Evolutionary conservation across 257 asterid species (phyloP), one percentile per base, ranked within the genome.

Genomic region (Petrea volubilis): DNA sequence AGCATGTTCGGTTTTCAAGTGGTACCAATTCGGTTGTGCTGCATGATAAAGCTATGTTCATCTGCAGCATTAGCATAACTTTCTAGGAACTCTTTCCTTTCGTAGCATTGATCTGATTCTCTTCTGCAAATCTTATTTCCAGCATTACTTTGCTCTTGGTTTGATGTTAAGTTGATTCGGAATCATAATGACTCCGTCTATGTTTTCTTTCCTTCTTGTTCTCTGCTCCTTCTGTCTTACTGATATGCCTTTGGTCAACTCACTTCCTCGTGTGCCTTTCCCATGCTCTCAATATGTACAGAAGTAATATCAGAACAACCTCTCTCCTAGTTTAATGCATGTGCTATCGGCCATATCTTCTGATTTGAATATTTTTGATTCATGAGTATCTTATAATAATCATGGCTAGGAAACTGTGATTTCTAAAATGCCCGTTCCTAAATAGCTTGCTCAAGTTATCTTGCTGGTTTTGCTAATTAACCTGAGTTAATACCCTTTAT

Each of bases 51-150:
- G 66, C 59, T 80, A 70, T 72, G 73, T 57, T 84, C 81, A 74
- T 82, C 79, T 80, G 78, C 71, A 65, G 77, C 81, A 76, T 83
- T 76, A 69, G 53, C 81, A 49, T 41, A 60, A 74, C 69, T 77
- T 74, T 53, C 60, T 80, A 74, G 85, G 90, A 70, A 52, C 24
- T 85, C 85, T 79, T 77, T 81, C 85, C 89, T 65, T 83, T 53
- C 78, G 18, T 38, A 72, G 53, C 61, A 33, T 65, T 64, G 61
- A 53, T 55, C 71, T 13, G 70, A 77, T 61, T 79, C 75, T 71
- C 80, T 51, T 79, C 79, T 63, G 77, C 74, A 24, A 74, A 68
- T 56, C 80, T 69, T 79, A 36, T 60, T 69, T 77, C 79, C 78
- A 28, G 69, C 75, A 72, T 63, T 79, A 72, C 73, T 77, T 77